These are phyloP conservation scores for Inga leiocalycina DNA, from an alignment of 306 rosid genomes.

Conservation along the genomic window DNA sequence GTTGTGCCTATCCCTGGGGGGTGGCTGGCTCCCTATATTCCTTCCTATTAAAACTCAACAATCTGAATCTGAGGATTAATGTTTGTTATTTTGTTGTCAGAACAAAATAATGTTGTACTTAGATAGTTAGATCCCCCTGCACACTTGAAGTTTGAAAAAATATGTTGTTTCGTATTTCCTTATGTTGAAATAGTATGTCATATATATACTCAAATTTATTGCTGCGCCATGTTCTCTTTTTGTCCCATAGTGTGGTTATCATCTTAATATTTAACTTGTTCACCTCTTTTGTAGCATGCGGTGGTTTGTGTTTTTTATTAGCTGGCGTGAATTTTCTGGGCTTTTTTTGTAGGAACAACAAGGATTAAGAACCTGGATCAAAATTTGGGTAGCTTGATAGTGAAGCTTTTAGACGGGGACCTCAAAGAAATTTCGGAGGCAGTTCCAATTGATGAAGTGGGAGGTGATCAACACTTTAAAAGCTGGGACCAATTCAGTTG, in stretches of 20 bases:
- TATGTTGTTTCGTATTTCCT: not conserved
- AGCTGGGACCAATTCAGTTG: not conserved
- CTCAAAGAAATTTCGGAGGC: not conserved
- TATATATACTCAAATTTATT: not conserved
- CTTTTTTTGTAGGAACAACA: not conserved
- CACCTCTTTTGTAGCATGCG: not conserved
- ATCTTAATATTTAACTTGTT: not conserved
- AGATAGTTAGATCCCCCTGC: not conserved
- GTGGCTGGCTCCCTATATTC: not conserved
- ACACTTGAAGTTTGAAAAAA: not conserved
- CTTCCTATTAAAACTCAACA: not conserved
- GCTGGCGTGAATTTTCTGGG: not conserved
- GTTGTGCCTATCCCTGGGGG: slow-evolving; percentile 53
- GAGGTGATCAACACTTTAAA: not conserved
- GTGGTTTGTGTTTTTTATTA: not conserved
- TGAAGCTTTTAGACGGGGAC: not conserved
- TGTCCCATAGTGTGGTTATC: not conserved
- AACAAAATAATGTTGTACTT: not conserved
- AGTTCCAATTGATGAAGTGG: slow-evolving; percentile 8
- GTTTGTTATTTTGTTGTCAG: not conserved
- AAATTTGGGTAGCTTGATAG: not conserved
- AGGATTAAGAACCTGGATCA: slow-evolving; percentile 1
- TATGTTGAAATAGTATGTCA: not conserved
- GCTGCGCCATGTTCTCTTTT: not conserved
- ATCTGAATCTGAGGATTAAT: not conserved